Conservation (phyloP, 169 alveolate species). For the Plasmodium coatneyi region DNA sequence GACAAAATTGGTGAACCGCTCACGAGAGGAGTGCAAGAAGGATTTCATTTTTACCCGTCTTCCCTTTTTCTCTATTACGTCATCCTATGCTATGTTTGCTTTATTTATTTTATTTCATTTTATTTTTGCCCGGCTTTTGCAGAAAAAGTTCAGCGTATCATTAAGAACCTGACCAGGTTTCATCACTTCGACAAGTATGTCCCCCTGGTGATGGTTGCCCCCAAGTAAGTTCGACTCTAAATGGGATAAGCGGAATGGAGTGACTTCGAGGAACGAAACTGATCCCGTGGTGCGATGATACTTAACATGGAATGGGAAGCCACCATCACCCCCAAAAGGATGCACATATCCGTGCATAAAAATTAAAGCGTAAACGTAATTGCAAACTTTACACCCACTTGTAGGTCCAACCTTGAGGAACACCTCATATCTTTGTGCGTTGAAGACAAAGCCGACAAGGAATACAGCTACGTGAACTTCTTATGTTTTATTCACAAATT, state of each 20-base stretch:
- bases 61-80: not conserved
- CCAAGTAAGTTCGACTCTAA: slow-evolving; percentile 32
- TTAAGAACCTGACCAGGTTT: slow-evolving; percentile 41
- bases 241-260: not conserved
- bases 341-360: not conserved
- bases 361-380: not conserved
- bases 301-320: not conserved
- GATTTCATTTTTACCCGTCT: not conserved
- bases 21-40: not conserved
- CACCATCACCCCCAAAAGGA: not conserved
- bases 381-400: not conserved
- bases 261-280: not conserved
- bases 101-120: not conserved
- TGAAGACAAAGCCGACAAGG: slow-evolving; percentile 72
- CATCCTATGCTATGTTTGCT: not conserved
- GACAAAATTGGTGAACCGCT: not conserved
- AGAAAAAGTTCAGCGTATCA: slow-evolving; percentile 66
- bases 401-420: slow-evolving; percentile 9
- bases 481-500: slow-evolving; percentile 73
- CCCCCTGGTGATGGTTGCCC: slow-evolving; percentile 62
- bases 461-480: slow-evolving; percentile 71
- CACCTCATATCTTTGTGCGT: slow-evolving; percentile 52
- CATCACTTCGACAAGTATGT: slow-evolving; percentile 50
- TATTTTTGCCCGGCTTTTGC: not conserved
- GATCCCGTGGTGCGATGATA: not conserved